phyloP scores from a whole-genome alignment of 176 grass and related monocot genomes.

The Oryza glumipatula region DNA sequence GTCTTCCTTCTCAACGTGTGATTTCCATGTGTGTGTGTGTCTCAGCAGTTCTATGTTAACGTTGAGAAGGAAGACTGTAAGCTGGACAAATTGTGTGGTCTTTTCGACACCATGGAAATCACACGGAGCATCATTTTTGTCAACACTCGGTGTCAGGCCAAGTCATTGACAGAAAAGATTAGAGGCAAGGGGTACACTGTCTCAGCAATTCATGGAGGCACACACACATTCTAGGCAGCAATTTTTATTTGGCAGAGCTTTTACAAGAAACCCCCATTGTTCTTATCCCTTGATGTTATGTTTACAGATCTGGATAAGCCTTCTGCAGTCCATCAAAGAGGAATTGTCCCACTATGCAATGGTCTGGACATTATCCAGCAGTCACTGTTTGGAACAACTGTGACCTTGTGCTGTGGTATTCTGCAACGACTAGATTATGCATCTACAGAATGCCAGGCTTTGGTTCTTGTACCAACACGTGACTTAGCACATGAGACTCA shows the following conservation, averaged over 20 bases:
- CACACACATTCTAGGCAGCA: conserved; percentile 9
- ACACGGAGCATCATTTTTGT: conserved; percentile 58
- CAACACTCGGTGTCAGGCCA: conserved; percentile 51
- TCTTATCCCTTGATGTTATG: neutral
- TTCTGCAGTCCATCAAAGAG: conserved; percentile 62
- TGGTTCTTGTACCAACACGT: conserved; percentile 69
- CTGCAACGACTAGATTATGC: conserved; percentile 71
- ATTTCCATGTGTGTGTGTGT: no score
- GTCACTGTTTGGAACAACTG: conserved; percentile 64
- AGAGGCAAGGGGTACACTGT: conserved; percentile 54
- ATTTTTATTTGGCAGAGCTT: conserved; percentile 5
- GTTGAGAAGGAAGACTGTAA: conserved; percentile 66
- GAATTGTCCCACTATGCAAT: conserved; percentile 73
- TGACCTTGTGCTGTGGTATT: conserved; percentile 67
- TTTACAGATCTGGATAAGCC: conserved; percentile 72
- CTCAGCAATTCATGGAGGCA: conserved; percentile 58
- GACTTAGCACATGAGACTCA: conserved; percentile 57
- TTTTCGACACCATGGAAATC: conserved; percentile 43
- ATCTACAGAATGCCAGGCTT: conserved; percentile 67
- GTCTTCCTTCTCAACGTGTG: no score
- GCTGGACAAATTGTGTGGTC: conserved; percentile 54
- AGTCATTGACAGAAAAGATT: conserved; percentile 52
- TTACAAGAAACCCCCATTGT: neutral
- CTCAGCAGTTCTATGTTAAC: conserved; percentile 50
- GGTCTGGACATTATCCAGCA: conserved; percentile 72